Conservation (phyloP, 2,329 filamentous ascomycete genomes). For the Fusarium nelsonii region DNA sequence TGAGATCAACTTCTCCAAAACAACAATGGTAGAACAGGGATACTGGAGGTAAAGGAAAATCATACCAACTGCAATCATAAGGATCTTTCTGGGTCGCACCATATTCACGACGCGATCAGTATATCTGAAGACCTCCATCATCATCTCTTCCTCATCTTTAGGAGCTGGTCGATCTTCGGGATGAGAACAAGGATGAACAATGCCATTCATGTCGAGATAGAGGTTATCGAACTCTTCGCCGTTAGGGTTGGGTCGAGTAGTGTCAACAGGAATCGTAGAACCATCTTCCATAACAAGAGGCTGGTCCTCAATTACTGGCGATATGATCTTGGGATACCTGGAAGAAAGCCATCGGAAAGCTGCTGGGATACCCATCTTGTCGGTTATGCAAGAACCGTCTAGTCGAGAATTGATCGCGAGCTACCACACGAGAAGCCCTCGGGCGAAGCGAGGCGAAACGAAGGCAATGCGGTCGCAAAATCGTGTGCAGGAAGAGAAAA, state of each 20-base stretch:
- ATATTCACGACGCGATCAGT: slow-evolving; percentile 99
- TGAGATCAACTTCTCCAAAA: neutral
- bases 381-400: neutral
- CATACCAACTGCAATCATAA: slow-evolving; percentile 96
- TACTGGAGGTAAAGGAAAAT: slow-evolving; percentile 21
- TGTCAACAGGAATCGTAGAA: slow-evolving; percentile 85
- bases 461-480: slow-evolving; percentile 13
- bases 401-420: slow-evolving; percentile 14
- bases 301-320: slow-evolving; percentile 86
- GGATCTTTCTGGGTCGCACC: slow-evolving; percentile 93
- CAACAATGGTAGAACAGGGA: neutral
- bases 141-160: slow-evolving; percentile 98
- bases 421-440: slow-evolving; percentile 13
- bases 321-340: slow-evolving; percentile 98
- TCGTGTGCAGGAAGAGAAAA: neutral
- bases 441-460: neutral
- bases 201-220: slow-evolving; percentile 99
- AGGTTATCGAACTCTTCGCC: slow-evolving; percentile 98
- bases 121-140: slow-evolving; percentile 97
- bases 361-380: slow-evolving; percentile 89
- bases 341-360: slow-evolving; percentile 96
- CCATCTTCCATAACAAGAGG: slow-evolving; percentile 85
- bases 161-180: slow-evolving; percentile 93
- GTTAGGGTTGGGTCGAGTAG: slow-evolving; percentile 89
- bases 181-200: slow-evolving; percentile 98